These are phyloP conservation scores for Incumbomyces delicatus DNA, from an alignment of 2,329 filamentous ascomycete species.

Conservation along the genomic window DNA sequence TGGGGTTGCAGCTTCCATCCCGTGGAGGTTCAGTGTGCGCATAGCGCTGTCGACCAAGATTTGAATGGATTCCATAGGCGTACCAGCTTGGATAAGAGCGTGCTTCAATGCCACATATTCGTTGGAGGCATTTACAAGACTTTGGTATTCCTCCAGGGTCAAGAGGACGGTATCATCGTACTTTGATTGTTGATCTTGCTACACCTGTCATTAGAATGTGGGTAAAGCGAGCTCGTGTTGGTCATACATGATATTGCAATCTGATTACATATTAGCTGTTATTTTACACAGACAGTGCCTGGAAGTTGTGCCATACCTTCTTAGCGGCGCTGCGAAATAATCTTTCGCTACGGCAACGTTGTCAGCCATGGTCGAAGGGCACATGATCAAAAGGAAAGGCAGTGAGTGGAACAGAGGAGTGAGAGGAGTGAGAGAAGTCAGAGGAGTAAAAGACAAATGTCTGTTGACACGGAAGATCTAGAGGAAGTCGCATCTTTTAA, in stretches of 20 bases:
- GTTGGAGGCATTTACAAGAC: neutral
- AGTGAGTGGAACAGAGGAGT: neutral
- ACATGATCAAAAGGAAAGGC: neutral
- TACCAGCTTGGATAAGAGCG: conserved; percentile 12
- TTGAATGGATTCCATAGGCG: conserved; percentile 8
- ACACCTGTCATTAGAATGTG: neutral
- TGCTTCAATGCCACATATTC: conserved; percentile 10
- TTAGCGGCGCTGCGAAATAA: neutral
- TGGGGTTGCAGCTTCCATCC: neutral
- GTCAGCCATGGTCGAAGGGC: neutral
- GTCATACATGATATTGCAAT: neutral
- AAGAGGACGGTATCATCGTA: neutral
- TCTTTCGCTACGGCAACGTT: neutral
- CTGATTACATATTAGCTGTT: neutral
- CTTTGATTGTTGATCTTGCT: neutral
- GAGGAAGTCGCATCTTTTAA: neutral
- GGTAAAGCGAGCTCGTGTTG: neutral
- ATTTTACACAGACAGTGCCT: neutral
- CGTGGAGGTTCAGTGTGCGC: too few relatives aligned
- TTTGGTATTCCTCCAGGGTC: conserved; percentile 1
- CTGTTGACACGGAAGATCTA: neutral
- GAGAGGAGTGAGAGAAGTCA: neutral
- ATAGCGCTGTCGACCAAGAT: conserved; percentile 7
- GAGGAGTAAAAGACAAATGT: neutral
- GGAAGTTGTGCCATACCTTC: neutral